Base-by-base conservation (phyloP, 192 early-diverging fungal genomes). In the Entomortierella parvispora region DNA sequence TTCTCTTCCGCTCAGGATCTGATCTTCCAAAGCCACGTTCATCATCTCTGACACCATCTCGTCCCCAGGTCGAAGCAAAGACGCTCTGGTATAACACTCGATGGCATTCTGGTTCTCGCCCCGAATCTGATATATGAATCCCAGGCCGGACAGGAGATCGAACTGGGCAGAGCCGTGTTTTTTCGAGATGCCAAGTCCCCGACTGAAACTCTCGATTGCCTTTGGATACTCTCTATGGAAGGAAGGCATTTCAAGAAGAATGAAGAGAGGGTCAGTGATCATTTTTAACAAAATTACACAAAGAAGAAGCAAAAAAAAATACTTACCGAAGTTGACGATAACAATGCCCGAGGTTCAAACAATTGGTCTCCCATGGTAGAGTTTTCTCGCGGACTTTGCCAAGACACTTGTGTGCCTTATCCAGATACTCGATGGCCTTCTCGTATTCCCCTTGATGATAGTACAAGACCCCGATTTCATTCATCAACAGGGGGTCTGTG, bases 381-480 rank as follows among this genome's bases (percentile, higher is more conserved):
- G 69, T 75, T 23, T 77, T 65, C n/a, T 71, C 65, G 50, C 88
- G 85, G 3, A 76, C 62, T 0, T 72, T 53, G 25, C 88, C 77
- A 6, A 84, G 82, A 15, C 90, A 63, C 44, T 70, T 46, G 2
- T 93, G 58, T 2, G 90, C 86, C 10, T 72, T 75, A 15, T 85
- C 61, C 33, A 94, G 83, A 54, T 70, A 83, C 14, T 71, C 52
- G 11, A 92, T 69, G 2, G 93, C 83, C 28, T 71, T 57, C 6
- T 79, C 44, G 57, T 87, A 91, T 23, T 89, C 91, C 52, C 20
- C 49, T 14, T 65, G 43, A 23, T 65, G 52, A 52, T 46, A 92
- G 50, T 84, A 78, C 28, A 91, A 65, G 7, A 88, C 85, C 1
- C 90, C 94, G 44, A 93, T 51, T 71, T 96, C 94, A 62, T 92